A percentile compares a stretch with the other conserved stretches of the same genome.
phyloP scores from a whole-genome alignment of 768 basidiomycete species.

The Terana coerulea region DNA sequence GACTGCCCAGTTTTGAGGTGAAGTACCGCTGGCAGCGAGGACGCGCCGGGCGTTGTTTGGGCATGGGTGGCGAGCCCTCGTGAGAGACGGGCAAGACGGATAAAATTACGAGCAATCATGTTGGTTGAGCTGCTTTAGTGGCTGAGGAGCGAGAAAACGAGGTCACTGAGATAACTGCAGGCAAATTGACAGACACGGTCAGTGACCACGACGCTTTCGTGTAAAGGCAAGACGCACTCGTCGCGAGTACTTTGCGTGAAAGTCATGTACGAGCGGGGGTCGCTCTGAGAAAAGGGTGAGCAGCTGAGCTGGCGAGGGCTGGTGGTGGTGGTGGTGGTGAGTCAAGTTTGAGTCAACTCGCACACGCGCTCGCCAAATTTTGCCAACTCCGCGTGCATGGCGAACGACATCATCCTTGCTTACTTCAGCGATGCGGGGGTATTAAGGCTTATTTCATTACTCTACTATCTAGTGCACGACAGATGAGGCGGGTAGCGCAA shows the following conservation, averaged over 20 bases:
- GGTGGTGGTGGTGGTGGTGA: slow-evolving; percentile 13
- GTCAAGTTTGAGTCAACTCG: slow-evolving; percentile 10
- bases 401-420: background rate
- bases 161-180: slow-evolving; percentile 82
- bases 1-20: slow-evolving; percentile 95
- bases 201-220: slow-evolving; percentile 19
- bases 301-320: slow-evolving; percentile 5
- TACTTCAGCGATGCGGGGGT: too few relatives aligned
- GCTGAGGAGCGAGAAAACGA: slow-evolving; percentile 74
- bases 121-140: slow-evolving; percentile 27
- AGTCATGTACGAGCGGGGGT: slow-evolving; percentile 55
- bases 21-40: slow-evolving; percentile 66
- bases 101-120: slow-evolving; percentile 58
- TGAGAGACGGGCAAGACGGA: slow-evolving; percentile 45
- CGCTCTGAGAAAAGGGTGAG: slow-evolving; percentile 18
- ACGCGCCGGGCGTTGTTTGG: slow-evolving; percentile 31
- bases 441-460: too few relatives aligned
- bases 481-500: too few relatives aligned
- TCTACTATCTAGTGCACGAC: too few relatives aligned
- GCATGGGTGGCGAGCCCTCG: slow-evolving; percentile 70
- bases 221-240: slow-evolving; percentile 53
- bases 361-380: background rate
- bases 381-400: slow-evolving; percentile 2
- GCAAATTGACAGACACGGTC: too few relatives aligned
- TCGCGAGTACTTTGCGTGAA: slow-evolving; percentile 86